A percentile compares a stretch with the other conserved stretches of the same genome.
Evolutionary conservation across 495 filamentous ascomycete genomes (phyloP).

Genomic region (Massariosphaeria phaeospora): DNA sequence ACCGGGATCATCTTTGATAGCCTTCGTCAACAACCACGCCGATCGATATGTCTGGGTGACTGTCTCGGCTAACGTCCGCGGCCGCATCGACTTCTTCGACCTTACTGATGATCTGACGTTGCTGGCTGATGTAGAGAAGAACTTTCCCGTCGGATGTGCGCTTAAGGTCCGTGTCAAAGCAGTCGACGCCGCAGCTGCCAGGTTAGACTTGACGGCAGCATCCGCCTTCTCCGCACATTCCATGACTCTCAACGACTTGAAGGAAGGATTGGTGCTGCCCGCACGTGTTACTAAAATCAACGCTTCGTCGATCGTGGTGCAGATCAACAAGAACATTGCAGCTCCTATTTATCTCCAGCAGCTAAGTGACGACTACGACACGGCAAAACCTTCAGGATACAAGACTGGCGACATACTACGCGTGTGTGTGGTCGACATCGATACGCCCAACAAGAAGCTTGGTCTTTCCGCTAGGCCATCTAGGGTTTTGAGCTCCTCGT

Average conservation of each 20-base stretch:
- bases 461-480: conserved; percentile 80
- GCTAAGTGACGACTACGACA: conserved; percentile 76
- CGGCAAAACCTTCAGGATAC: conserved; percentile 62
- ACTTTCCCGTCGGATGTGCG: conserved; percentile 84
- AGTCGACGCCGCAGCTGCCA: conserved; percentile 67
- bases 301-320: conserved; percentile 76
- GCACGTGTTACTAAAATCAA: conserved; percentile 79
- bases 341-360: conserved; percentile 73
- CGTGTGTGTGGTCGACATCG: conserved; percentile 74
- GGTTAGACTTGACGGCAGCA: conserved; percentile 76
- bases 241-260: conserved; percentile 62
- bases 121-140: conserved; percentile 67
- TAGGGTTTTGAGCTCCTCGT: conserved; percentile 76
- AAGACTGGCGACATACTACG: conserved; percentile 80
- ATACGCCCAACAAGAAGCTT: conserved; percentile 76
- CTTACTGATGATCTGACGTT: conserved; percentile 77
- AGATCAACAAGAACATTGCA: conserved; percentile 70
- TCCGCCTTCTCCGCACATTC: conserved; percentile 49
- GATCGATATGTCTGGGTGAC: conserved; percentile 81
- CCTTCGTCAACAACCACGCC: conserved; percentile 82
- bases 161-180: conserved; percentile 69
- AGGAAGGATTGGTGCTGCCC: conserved; percentile 71
- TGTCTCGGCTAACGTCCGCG: conserved; percentile 83
- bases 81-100: conserved; percentile 73
- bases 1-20: conserved; percentile 63